phyloP scores from a whole-genome alignment of 331 rosid genomes.

The Pyracantha coccinea region DNA sequence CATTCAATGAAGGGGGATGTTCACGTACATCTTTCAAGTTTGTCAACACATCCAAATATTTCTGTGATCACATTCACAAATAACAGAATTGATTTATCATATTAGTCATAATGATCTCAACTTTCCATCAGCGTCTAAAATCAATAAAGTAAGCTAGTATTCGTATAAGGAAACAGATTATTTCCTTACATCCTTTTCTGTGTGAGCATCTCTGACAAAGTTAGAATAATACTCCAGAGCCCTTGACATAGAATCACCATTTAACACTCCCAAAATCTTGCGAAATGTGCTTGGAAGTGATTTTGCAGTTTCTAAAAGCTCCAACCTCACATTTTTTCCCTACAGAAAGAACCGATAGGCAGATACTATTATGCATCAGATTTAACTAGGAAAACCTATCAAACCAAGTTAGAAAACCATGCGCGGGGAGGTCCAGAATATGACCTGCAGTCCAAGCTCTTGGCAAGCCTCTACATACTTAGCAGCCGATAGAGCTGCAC shows the following conservation, averaged over 20 bases:
- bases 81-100: constrained; percentile 16
- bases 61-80: constrained; percentile 41
- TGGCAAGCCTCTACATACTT: constrained; percentile 88
- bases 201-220: constrained; percentile 78
- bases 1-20: constrained; percentile 67
- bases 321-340: constrained; percentile 76
- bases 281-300: constrained; percentile 74
- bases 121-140: not conserved
- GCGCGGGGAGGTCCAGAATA: constrained; percentile 3
- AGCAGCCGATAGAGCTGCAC: constrained; percentile 62
- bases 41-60: constrained; percentile 32
- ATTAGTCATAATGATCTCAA: not conserved
- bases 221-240: constrained; percentile 79
- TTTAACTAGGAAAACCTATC: not conserved
- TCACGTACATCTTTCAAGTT: constrained; percentile 51
- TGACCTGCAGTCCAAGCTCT: constrained; percentile 92
- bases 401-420: not conserved
- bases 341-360: constrained; percentile 19
- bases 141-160: constrained; percentile 1
- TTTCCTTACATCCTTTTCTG: constrained; percentile 68
- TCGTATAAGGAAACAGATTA: constrained; percentile 4
- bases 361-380: not conserved
- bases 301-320: constrained; percentile 81
- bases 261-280: constrained; percentile 59
- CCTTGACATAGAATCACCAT: constrained; percentile 50